Conservation (phyloP, 768 basidiomycete genomes). For the Udeniomyces megalosporus region DNA sequence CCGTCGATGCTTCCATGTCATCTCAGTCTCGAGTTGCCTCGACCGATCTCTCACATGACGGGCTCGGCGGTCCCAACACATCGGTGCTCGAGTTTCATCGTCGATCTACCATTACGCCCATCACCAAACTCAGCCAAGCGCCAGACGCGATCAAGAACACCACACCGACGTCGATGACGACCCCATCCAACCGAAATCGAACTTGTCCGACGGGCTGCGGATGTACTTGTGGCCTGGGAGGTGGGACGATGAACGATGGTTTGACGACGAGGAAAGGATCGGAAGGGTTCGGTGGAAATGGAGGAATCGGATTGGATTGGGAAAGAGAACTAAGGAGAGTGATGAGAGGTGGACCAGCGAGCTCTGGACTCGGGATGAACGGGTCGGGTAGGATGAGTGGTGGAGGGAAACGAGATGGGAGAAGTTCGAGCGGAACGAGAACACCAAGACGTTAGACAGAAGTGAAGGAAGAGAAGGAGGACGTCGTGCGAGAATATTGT, state of each 20-base stretch:
- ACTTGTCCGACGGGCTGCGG: constrained; percentile 6
- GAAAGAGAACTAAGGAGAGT: neutral
- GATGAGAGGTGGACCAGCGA: neutral
- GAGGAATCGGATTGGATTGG: neutral
- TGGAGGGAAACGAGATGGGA: neutral
- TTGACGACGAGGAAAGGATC: neutral
- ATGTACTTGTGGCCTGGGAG: neutral
- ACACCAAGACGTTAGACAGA: neutral
- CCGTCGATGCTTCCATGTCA: neutral
- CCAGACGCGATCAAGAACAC: no score
- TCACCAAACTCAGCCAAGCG: neutral
- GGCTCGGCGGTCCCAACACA: no score
- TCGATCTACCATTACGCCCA: neutral
- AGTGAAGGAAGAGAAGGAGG: neutral
- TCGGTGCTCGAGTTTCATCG: neutral
- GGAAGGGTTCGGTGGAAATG: neutral
- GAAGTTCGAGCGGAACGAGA: neutral
- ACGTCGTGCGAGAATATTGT: neutral
- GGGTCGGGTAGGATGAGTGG: neutral
- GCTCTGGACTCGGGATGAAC: neutral
- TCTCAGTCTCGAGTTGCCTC: no score
- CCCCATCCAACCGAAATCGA: no score
- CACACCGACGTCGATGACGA: neutral
- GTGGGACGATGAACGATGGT: neutral
- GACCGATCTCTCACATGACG: no score